phyloP scores from a whole-genome alignment of 2,329 filamentous ascomycete species.

The Neofusicoccum kwambonambiense region DNA sequence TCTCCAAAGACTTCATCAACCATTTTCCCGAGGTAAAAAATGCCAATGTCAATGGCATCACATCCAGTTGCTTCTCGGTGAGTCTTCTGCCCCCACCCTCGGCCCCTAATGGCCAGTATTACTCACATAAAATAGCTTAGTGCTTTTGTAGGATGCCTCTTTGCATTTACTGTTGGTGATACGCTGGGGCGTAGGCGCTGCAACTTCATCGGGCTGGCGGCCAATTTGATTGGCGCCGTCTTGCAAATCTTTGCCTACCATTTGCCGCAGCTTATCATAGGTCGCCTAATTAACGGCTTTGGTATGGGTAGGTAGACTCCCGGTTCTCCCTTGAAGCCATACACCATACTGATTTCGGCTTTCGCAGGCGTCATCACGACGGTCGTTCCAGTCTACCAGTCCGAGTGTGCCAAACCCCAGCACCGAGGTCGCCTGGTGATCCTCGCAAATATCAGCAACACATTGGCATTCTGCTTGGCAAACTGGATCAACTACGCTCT shows the following conservation, averaged over 20 bases:
- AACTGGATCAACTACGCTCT: conserved; percentile 19
- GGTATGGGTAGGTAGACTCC: too few species aligned
- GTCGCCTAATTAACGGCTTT: too few species aligned
- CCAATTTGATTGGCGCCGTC: background rate
- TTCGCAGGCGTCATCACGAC: conserved; percentile 1
- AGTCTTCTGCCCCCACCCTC: too few species aligned
- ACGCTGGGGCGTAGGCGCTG: background rate
- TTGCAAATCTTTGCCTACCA: too few species aligned
- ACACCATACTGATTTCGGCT: background rate
- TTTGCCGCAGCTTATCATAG: too few species aligned
- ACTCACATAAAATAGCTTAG: background rate
- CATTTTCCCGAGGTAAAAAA: too few species aligned
- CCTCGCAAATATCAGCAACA: conserved; percentile 8
- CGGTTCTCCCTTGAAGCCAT: too few species aligned
- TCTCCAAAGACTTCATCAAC: too few species aligned
- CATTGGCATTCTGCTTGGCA: conserved; percentile 2
- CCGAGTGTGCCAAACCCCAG: background rate
- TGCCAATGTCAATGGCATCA: too few species aligned
- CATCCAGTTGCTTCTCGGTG: too few species aligned
- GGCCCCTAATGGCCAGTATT: too few species aligned
- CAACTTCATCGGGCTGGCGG: background rate
- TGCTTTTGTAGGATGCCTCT: background rate
- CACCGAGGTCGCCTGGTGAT: conserved; percentile 11
- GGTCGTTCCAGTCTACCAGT: conserved; percentile 3
- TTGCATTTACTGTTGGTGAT: background rate